These are phyloP conservation scores for Byssothecium circinans DNA, from an alignment of 2,329 filamentous ascomycete genomes.

Conservation along the genomic window DNA sequence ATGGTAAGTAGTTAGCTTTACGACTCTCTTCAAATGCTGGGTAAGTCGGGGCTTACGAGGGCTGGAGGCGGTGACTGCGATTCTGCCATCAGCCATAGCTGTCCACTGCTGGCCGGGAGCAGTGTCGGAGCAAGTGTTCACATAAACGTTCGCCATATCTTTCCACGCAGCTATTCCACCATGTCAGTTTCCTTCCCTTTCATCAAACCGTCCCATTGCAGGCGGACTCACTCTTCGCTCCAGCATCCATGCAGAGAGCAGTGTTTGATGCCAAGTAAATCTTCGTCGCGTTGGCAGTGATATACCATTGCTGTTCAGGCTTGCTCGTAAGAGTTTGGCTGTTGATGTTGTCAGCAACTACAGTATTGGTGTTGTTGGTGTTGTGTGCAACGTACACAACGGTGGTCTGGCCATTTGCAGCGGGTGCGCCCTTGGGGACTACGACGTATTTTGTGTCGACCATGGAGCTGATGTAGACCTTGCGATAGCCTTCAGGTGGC, in stretches of 20 bases:
- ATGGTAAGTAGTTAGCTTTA: background rate
- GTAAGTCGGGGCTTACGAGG: constrained; percentile 17
- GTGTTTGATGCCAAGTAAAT: constrained; percentile 32
- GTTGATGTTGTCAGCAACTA: background rate
- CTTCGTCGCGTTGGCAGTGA: constrained; percentile 25
- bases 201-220: background rate
- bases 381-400: constrained; percentile 25
- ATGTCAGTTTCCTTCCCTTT: background rate
- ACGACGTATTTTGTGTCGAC: constrained; percentile 33
- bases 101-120: constrained; percentile 30
- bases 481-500: constrained; percentile 28
- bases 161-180: constrained; percentile 28
- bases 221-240: constrained; percentile 21
- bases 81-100: constrained; percentile 33
- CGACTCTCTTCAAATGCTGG: background rate
- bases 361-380: background rate
- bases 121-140: constrained; percentile 27
- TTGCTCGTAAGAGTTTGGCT: constrained; percentile 29
- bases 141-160: constrained; percentile 33
- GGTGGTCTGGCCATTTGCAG: constrained; percentile 20
- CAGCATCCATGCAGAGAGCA: constrained; percentile 34
- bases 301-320: constrained; percentile 32
- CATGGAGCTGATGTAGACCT: constrained; percentile 32
- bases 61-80: constrained; percentile 22
- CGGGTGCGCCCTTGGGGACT: constrained; percentile 23